A percentile compares a stretch with the other conserved stretches of the same genome.
Conservation (phyloP, 2,329 filamentous ascomycete genomes). For the Colletotrichum camelliae region DNA sequence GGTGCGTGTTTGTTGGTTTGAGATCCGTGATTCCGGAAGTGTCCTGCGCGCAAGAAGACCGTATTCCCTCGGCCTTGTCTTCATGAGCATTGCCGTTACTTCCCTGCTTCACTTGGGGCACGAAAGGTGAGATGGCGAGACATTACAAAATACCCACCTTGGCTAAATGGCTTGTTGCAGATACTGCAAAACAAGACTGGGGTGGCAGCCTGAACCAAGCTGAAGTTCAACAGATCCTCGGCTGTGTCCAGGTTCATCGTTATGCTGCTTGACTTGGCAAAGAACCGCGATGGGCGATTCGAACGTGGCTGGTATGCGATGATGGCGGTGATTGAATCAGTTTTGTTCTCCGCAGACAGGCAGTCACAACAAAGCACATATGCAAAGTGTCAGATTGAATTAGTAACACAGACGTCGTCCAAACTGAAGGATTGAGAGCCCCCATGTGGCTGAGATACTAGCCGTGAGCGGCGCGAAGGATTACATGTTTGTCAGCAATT, state of each 20-base stretch:
- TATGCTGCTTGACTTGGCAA: not conserved
- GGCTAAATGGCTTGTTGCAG: conserved; percentile 12
- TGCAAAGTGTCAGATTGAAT: not conserved
- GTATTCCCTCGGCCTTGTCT: not conserved
- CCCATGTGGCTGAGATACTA: not conserved
- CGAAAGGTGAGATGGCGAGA: not conserved
- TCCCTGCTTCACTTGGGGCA: not conserved
- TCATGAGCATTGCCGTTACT: not conserved
- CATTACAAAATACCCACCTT: not conserved
- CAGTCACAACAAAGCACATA: too few relatives aligned
- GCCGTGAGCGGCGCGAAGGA: not conserved
- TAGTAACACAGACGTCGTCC: not conserved
- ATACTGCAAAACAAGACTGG: not conserved
- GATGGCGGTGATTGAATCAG: not conserved
- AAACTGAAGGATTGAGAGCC: not conserved
- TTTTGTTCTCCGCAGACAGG: not conserved
- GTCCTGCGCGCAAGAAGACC: not conserved
- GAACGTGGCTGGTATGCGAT: not conserved
- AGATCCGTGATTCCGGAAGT: not conserved
- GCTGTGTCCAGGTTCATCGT: not conserved
- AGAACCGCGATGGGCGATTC: not conserved
- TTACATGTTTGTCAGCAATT: not conserved
- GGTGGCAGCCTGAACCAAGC: not conserved
- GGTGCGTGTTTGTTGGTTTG: not conserved
- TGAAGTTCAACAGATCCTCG: not conserved